A percentile compares a stretch with the other conserved stretches of the same genome.
Conservation (phyloP, 257 asterid species). For the Linaria vulgaris region DNA sequence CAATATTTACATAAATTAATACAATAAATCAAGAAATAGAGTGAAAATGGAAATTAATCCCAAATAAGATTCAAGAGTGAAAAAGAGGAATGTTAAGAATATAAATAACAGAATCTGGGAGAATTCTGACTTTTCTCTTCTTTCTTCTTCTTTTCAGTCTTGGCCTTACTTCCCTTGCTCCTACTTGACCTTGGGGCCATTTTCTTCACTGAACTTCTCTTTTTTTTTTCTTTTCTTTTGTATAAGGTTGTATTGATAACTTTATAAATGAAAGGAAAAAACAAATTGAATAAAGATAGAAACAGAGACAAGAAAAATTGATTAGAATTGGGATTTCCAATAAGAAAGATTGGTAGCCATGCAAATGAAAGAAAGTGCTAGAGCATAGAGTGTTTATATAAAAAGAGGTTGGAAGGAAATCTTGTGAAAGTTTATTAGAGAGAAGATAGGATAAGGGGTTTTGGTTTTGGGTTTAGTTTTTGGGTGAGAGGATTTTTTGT, state of each 20-base stretch:
- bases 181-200: constrained; percentile 98
- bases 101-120: neutral
- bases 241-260: neutral
- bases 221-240: neutral
- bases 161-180: constrained; percentile 71
- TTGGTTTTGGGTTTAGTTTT: constrained; percentile 29
- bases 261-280: neutral
- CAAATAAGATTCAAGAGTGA: neutral
- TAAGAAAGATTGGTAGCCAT: constrained; percentile 31
- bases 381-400: neutral
- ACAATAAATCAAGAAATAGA: no score
- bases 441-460: constrained; percentile 71
- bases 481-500: constrained; percentile 42
- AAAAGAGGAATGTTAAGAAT: neutral
- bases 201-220: constrained; percentile 13
- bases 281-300: neutral
- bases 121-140: constrained; percentile 74
- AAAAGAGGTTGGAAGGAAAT: constrained; percentile 29
- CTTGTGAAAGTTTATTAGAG: constrained; percentile 28
- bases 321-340: neutral
- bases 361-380: constrained; percentile 18
- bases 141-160: constrained; percentile 85
- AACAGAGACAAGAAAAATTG: neutral
- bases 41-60: no score
- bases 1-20: constrained; percentile 12